Conservation (phyloP, 140 eudicot species). For the Ambrosia hybrid region DNA sequence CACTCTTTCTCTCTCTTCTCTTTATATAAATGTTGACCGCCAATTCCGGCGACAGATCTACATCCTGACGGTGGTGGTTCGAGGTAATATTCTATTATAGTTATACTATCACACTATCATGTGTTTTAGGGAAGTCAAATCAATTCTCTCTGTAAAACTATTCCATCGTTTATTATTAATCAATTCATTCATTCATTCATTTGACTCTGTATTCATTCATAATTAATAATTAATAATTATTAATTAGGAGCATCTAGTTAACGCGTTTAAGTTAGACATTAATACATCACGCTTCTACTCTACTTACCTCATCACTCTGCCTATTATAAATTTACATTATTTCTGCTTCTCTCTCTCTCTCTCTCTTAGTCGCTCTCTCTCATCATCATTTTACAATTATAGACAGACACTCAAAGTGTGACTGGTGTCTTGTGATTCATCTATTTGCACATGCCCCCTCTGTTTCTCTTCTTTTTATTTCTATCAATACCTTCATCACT, state of each 20-base stretch:
- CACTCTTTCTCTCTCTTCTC: not conserved
- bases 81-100: not conserved
- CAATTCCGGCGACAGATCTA: conserved; percentile 39
- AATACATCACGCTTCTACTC: conserved; percentile 23
- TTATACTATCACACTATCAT: too few species aligned
- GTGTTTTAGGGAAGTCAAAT: too few species aligned
- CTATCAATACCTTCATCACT: not conserved
- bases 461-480: not conserved
- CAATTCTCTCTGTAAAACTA: too few species aligned
- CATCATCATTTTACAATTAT: conserved; percentile 10
- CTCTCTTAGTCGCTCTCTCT: conserved; percentile 24
- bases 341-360: not conserved
- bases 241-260: conserved; percentile 13
- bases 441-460: conserved; percentile 11
- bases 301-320: conserved; percentile 16
- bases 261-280: conserved; percentile 36
- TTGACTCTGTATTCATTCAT: too few species aligned
- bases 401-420: not conserved
- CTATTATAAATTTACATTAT: not conserved
- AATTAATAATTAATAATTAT: not conserved
- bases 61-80: conserved; percentile 29
- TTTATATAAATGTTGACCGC: conserved; percentile 18
- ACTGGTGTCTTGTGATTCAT: conserved; percentile 23
- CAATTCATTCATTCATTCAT: too few species aligned
- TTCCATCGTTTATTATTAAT: too few species aligned